phyloP scores from a whole-genome alignment of 2,329 filamentous ascomycete species.

The Pestalotiopsis sp. region DNA sequence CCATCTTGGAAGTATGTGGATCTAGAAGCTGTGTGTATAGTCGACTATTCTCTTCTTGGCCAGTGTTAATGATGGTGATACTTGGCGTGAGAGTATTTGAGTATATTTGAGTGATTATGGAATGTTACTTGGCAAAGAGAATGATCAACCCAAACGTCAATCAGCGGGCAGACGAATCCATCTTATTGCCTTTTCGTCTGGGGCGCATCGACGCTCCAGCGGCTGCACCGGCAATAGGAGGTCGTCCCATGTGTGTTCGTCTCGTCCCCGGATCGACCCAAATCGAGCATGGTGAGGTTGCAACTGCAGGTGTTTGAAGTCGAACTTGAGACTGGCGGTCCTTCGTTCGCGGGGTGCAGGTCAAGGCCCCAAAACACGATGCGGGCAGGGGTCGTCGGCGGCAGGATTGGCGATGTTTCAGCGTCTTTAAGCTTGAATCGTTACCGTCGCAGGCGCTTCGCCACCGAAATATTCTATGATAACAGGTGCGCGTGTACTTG shows the following conservation, averaged over 20 bases:
- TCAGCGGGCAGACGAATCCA: neutral
- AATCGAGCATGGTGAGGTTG: conserved; percentile 8
- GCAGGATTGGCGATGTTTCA: conserved; percentile 7
- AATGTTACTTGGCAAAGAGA: neutral
- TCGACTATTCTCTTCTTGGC: neutral
- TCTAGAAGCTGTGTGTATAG: neutral
- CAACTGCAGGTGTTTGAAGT: conserved; percentile 18
- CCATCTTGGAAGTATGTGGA: conserved; percentile 21
- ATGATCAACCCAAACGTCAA: neutral
- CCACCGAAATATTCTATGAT: neutral
- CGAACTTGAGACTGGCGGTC: conserved; percentile 10
- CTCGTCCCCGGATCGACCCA: neutral
- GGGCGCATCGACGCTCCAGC: neutral
- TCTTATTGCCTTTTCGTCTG: conserved; percentile 6
- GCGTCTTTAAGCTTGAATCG: conserved; percentile 4
- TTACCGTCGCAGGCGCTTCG: neutral
- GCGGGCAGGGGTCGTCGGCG: neutral
- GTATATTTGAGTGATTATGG: neutral
- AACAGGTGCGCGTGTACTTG: too few species aligned
- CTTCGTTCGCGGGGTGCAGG: conserved; percentile 6
- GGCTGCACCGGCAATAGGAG: neutral
- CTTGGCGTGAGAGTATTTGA: neutral
- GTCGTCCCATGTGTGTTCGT: neutral
- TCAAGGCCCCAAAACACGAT: neutral
- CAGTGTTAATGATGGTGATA: neutral